These are phyloP conservation scores for Aphanomyces cochlioides DNA, from an alignment of 352 stramenopile species.

Conservation along the genomic window DNA sequence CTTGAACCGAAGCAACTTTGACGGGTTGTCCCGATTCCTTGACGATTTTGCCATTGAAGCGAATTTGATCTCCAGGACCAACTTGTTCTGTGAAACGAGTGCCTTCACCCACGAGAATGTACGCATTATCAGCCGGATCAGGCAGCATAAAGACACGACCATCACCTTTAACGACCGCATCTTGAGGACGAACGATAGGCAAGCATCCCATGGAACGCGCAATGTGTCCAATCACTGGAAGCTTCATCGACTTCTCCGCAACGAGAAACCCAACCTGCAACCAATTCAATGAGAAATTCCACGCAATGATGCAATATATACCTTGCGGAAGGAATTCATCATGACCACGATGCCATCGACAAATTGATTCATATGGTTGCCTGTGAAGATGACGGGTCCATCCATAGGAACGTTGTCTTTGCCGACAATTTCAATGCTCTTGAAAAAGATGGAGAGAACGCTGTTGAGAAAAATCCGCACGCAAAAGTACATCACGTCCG, in stretches of 20 bases:
- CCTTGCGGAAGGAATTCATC: constrained; percentile 91
- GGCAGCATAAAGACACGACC: constrained; percentile 59
- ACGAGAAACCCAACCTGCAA: constrained; percentile 93
- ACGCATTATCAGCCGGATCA: constrained; percentile 38
- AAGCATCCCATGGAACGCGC: constrained; percentile 94
- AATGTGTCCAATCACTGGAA: constrained; percentile 92
- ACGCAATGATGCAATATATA: constrained; percentile 20
- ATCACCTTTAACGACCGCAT: constrained; percentile 68
- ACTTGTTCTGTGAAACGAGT: constrained; percentile 37
- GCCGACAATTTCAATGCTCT: constrained; percentile 95
- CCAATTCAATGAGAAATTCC: background rate
- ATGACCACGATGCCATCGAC: constrained; percentile 96
- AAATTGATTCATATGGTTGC: constrained; percentile 99
- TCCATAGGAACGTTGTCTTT: constrained; percentile 94
- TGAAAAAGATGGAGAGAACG: constrained; percentile 98
- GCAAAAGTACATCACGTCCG: constrained; percentile 75
- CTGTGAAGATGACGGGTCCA: constrained; percentile 96
- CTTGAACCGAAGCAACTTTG: constrained; percentile 78
- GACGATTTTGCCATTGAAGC: constrained; percentile 68
- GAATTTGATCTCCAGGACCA: constrained; percentile 62
- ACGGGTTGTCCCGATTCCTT: constrained; percentile 78
- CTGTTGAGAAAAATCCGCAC: constrained; percentile 94
- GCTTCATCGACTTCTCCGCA: constrained; percentile 94
- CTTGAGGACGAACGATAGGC: constrained; percentile 95
- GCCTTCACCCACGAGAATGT: constrained; percentile 54